Evolutionary conservation across 106 monocot species (phyloP).

Genomic region (Gastrodia elata): DNA sequence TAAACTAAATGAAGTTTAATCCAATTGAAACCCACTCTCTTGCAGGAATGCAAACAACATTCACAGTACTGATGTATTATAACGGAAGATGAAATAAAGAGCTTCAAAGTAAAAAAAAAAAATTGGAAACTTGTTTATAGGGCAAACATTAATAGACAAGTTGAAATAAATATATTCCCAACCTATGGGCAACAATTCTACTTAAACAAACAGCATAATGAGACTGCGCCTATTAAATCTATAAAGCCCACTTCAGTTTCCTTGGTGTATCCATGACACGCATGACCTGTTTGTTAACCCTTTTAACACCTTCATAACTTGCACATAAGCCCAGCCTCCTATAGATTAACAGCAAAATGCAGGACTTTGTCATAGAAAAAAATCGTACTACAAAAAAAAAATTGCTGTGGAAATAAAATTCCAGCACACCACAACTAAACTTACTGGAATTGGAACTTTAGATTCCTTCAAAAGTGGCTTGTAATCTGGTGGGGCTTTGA

Average conservation of each 20-base stretch:
- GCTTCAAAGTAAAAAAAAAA: too few relatives aligned
- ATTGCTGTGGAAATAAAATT: background rate
- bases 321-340: background rate
- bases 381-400: background rate
- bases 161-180: background rate
- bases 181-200: background rate
- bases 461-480: slow-evolving; percentile 84
- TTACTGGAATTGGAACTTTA: slow-evolving; percentile 82
- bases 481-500: slow-evolving; percentile 82
- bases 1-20: too few relatives aligned
- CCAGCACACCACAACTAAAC: slow-evolving; percentile 2
- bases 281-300: background rate
- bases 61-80: too few relatives aligned
- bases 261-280: background rate
- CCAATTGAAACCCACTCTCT: too few relatives aligned
- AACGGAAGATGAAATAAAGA: too few relatives aligned
- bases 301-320: background rate
- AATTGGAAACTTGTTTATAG: too few relatives aligned
- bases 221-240: background rate
- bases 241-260: background rate
- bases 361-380: background rate
- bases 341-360: background rate
- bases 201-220: background rate
- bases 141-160: too few relatives aligned
- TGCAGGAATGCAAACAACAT: too few relatives aligned